Conservation (phyloP, 805 yeast species). For the Metschnikowia gelsemii region DNA sequence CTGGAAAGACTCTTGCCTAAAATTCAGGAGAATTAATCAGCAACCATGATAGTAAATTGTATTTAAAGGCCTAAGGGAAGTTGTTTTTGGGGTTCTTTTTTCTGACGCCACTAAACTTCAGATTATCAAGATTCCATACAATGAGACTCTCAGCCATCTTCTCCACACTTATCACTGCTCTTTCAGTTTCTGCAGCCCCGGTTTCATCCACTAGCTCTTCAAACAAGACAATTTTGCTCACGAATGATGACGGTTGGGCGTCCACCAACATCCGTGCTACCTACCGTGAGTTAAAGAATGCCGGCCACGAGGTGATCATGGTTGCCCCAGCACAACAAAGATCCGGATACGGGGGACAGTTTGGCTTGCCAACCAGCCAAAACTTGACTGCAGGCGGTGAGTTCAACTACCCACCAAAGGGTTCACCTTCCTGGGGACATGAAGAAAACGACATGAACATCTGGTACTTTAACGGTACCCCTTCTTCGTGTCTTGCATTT, state of each 20-base stretch:
- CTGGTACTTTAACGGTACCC: conserved; percentile 33
- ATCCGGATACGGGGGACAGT: conserved; percentile 42
- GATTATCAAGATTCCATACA: no score
- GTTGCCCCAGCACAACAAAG: conserved; percentile 24
- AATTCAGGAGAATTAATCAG: not conserved
- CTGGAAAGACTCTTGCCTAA: not conserved
- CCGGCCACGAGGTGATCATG: conserved; percentile 23
- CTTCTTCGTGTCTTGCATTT: conserved; percentile 28
- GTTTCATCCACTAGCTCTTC: conserved; percentile 20
- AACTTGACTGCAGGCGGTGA: conserved; percentile 46
- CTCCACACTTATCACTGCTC: conserved; percentile 15
- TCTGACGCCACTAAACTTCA: no score
- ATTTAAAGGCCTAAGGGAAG: not conserved
- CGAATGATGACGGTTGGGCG: conserved; percentile 60
- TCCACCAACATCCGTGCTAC: conserved; percentile 57
- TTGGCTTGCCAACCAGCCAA: conserved; percentile 40
- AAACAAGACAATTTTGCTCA: conserved; percentile 44
- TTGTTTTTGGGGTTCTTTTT: not conserved
- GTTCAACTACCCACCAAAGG: conserved; percentile 46
- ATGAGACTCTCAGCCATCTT: conserved; percentile 17
- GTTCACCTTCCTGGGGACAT: conserved; percentile 57
- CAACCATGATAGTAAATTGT: not conserved
- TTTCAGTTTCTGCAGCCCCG: conserved; percentile 27
- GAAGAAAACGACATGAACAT: conserved; percentile 38
- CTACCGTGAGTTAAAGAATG: conserved; percentile 39